Conservation (phyloP, 768 basidiomycete genomes). For the Mrakia blollopis region DNA sequence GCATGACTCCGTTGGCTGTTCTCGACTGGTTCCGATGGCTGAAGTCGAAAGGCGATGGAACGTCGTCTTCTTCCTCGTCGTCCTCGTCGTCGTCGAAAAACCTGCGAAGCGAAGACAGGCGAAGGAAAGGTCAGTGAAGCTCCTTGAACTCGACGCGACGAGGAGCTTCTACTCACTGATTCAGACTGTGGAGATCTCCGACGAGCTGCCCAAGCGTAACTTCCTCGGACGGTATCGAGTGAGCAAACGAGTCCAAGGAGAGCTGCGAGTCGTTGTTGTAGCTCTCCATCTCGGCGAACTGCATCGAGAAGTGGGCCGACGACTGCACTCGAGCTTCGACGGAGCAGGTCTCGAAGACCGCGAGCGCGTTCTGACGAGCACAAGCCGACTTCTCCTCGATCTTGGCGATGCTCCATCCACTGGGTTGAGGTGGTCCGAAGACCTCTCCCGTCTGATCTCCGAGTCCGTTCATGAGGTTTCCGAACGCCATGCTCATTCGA, state of each 20-base stretch:
- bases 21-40: background rate
- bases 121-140: background rate
- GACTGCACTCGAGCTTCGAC: constrained; percentile 61
- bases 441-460: constrained; percentile 59
- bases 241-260: constrained; percentile 20
- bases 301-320: constrained; percentile 53
- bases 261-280: constrained; percentile 24
- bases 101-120: background rate
- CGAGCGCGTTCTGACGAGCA: constrained; percentile 72
- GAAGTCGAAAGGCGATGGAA: background rate
- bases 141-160: background rate
- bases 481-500: constrained; percentile 75
- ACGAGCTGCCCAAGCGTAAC: constrained; percentile 30
- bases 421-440: constrained; percentile 74
- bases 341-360: constrained; percentile 77
- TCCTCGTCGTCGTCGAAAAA: constrained; percentile 31
- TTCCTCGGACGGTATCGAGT: constrained; percentile 15
- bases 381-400: constrained; percentile 56
- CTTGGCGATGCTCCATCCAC: constrained; percentile 81
- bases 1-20: background rate
- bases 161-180: constrained; percentile 25
- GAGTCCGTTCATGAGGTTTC: constrained; percentile 47
- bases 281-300: constrained; percentile 42
- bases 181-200: constrained; percentile 30
- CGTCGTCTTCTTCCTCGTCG: constrained; percentile 22